Evolutionary conservation across 305 asterid genomes (phyloP), one percentile per base, ranked within the genome.

Genomic region (Rubia peregrina): DNA sequence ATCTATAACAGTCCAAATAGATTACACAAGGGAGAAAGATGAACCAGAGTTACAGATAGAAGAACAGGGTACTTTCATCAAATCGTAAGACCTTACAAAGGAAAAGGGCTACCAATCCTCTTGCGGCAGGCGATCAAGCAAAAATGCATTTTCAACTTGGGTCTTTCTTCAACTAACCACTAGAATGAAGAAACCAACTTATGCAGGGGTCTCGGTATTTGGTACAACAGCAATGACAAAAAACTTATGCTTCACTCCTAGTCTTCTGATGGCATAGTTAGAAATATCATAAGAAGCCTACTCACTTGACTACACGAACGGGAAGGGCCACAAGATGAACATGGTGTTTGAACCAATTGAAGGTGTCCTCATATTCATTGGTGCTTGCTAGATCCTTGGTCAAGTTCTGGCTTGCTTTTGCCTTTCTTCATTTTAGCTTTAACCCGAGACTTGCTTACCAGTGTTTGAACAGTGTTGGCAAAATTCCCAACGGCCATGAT

Each of bases 401-500:
- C 71, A 76, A 83, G 72, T 49, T 92, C 96, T 80, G 83, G 91
- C 79, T 84, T 86, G 86, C 90, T 90, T 80, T 89, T 93, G 24
- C 83, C 88, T 81, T 72, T 91, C 94, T 69, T 90, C 78, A 91
- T 84, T 76, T 87, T 95, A 8, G 99, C 96, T 83, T 94, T 94
- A 55, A 94, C 91, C 79, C 88, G 86, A 38, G 91, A 88, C 80
- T 95, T 95, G 5, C 89, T 89, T 65, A 80, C 77, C 68, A 95
- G 95, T 68, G 99, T 86, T 85, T 91, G 87, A 82, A 95, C 97
- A 7, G 99, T 91, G 85, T 95, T 90, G 42, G 82, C 86, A 17
- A 95, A 95, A 77, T 95, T 95, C 63, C 97, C 98, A 46, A 86
- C 91, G 8, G 99, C 99, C 99, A 95, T 95, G 68, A 90, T 78